A percentile compares a stretch with the other conserved stretches of the same genome.
These are phyloP conservation scores for Fusarium drepaniforme DNA, from an alignment of 2,329 filamentous ascomycete genomes.

Conservation along the genomic window DNA sequence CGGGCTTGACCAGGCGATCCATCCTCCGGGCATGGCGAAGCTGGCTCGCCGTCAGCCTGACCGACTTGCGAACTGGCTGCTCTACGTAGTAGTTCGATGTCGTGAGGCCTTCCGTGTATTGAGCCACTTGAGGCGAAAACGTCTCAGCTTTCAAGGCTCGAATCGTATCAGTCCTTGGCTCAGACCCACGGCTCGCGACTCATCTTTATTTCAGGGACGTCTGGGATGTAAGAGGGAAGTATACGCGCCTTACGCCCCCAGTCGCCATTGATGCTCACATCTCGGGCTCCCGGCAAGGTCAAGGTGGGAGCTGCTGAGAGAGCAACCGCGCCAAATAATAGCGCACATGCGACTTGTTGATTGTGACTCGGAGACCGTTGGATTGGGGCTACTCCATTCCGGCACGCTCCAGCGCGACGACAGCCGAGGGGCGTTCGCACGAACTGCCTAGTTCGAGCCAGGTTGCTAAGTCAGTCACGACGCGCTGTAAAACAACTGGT, in stretches of 20 bases:
- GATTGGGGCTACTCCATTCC: slow-evolving; percentile 15
- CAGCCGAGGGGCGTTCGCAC: slow-evolving; percentile 41
- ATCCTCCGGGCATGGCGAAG: slow-evolving; percentile 20
- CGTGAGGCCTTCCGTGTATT: slow-evolving; percentile 35
- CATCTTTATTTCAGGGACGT: slow-evolving; percentile 30
- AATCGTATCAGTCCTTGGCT: slow-evolving; percentile 18
- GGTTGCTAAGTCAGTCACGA: slow-evolving; percentile 38
- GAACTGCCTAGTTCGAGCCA: slow-evolving; percentile 44
- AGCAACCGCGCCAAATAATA: slow-evolving; percentile 34
- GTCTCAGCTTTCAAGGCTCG: slow-evolving; percentile 20
- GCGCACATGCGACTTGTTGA: slow-evolving; percentile 29
- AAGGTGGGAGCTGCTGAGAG: slow-evolving; percentile 22
- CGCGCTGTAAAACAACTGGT: slow-evolving; percentile 27
- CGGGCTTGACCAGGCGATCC: slow-evolving; percentile 33
- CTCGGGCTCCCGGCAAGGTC: slow-evolving; percentile 33
- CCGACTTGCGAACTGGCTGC: slow-evolving; percentile 16
- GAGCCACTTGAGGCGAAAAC: slow-evolving; percentile 27
- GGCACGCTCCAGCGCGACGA: slow-evolving; percentile 26
- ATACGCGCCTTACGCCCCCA: slow-evolving; percentile 28
- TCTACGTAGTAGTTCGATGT: slow-evolving; percentile 1
- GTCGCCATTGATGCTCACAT: slow-evolving; percentile 18
- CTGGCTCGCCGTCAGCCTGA: slow-evolving; percentile 13
- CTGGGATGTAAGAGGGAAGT: slow-evolving; percentile 20
- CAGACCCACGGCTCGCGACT: slow-evolving; percentile 11
- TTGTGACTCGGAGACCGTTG: slow-evolving; percentile 24